Conservation (phyloP, 2,329 filamentous ascomycete genomes). For the Cladophialophora carrionii region DNA sequence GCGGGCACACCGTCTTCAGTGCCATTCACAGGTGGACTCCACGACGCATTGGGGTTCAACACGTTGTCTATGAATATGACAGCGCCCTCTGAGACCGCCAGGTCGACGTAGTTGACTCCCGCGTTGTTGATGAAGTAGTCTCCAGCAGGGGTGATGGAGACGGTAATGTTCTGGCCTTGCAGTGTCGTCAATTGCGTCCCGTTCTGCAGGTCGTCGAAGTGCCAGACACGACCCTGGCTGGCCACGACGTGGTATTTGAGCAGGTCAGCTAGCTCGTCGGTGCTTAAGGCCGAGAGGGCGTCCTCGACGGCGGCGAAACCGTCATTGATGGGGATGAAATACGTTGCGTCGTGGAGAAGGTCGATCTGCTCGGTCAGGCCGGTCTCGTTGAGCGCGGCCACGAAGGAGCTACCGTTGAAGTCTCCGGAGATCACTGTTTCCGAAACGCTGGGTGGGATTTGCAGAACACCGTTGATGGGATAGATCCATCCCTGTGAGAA, state of each 20-base stretch:
- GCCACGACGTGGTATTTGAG: conserved; percentile 29
- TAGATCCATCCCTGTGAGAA: conserved; percentile 24
- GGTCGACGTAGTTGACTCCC: conserved; percentile 19
- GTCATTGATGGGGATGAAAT: conserved; percentile 20
- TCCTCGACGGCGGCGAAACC: conserved; percentile 19
- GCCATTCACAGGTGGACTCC: conserved; percentile 17
- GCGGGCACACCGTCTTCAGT: conserved; percentile 23
- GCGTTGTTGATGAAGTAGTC: conserved; percentile 27
- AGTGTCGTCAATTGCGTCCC: conserved; percentile 25
- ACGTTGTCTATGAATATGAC: conserved; percentile 30
- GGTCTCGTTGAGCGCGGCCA: conserved; percentile 20
- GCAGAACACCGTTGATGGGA: conserved; percentile 18
- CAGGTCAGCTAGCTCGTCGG: conserved; percentile 19
- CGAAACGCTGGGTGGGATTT: conserved; percentile 15
- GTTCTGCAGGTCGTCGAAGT: conserved; percentile 20
- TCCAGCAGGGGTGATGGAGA: conserved; percentile 14
- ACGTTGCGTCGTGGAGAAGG: conserved; percentile 22
- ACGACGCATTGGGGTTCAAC: conserved; percentile 22
- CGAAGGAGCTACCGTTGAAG: conserved; percentile 28
- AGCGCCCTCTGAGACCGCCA: conserved; percentile 20
- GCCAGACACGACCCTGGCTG: conserved; percentile 10
- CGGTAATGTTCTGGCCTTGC: conserved; percentile 22
- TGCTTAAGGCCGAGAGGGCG: conserved; percentile 23
- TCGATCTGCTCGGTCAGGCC: conserved; percentile 26
- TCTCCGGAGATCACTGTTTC: conserved; percentile 16